phyloP scores from a whole-genome alignment of 257 asterid species.

The Nicotiana undulata region DNA sequence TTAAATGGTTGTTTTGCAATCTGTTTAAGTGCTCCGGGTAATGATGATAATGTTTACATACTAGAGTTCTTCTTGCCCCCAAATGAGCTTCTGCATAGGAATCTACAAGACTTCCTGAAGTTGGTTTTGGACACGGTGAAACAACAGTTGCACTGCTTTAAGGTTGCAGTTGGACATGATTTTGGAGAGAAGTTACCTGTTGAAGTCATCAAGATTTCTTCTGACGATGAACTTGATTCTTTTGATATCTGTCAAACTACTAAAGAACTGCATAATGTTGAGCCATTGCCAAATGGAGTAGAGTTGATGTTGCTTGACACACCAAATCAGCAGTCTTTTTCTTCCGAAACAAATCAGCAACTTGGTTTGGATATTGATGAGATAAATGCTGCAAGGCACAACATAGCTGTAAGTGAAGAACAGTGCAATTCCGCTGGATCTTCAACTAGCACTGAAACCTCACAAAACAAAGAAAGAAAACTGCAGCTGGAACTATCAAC shows the following conservation, averaged over 20 bases:
- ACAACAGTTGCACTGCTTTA: not conserved
- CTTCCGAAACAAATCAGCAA: too few species aligned
- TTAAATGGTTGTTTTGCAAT: not conserved
- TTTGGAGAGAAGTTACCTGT: not conserved
- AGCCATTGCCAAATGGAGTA: not conserved
- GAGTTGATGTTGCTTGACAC: not conserved
- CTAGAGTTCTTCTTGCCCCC: not conserved
- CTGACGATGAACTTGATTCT: not conserved
- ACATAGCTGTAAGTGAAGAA: not conserved
- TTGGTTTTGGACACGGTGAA: not conserved
- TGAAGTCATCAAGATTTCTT: not conserved
- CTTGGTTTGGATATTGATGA: not conserved
- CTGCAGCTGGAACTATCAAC: too few species aligned
- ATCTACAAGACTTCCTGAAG: not conserved
- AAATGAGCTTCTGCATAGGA: not conserved
- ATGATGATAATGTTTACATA: not conserved
- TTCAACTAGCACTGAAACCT: not conserved
- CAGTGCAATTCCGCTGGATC: not conserved
- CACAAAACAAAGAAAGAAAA: not conserved
- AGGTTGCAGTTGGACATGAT: not conserved
- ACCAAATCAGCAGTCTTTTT: not conserved
- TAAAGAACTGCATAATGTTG: not conserved
- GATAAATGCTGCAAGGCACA: not conserved
- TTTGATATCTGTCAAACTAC: not conserved
- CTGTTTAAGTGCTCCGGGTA: not conserved